phyloP scores from a whole-genome alignment of 2,329 filamentous ascomycete species.

The Claviceps quebecensis region DNA sequence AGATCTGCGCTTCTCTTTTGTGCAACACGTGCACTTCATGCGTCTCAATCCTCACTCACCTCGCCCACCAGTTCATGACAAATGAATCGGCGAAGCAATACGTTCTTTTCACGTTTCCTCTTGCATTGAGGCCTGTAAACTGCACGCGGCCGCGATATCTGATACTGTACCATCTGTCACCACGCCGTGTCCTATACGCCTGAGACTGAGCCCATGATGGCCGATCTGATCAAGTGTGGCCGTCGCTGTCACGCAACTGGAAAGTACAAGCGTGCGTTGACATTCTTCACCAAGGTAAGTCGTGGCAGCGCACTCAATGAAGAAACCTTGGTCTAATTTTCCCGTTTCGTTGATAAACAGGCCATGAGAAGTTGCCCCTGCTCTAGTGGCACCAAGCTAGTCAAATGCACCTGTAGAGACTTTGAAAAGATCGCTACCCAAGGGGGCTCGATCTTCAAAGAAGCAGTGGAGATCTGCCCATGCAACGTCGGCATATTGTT shows the following conservation, averaged over 20 bases:
- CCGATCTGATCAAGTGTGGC: conserved; percentile 16
- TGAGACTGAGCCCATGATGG: conserved; percentile 2
- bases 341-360: conserved; percentile 10
- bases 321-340: not conserved
- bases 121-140: too few species aligned
- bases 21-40: too few species aligned
- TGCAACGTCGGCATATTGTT: conserved; percentile 18
- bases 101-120: too few species aligned
- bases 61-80: too few species aligned
- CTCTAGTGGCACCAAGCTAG: conserved; percentile 18
- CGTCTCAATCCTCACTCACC: too few species aligned
- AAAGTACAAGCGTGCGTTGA: conserved; percentile 21
- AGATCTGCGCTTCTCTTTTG: too few species aligned
- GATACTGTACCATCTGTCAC: too few species aligned
- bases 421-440: conserved; percentile 20
- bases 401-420: conserved; percentile 6
- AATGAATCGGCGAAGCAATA: too few species aligned
- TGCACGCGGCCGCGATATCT: too few species aligned
- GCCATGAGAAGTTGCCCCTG: conserved; percentile 24
- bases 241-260: conserved; percentile 19
- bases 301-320: not conserved
- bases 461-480: conserved; percentile 25
- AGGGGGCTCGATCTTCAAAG: conserved; percentile 25
- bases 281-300: conserved; percentile 22
- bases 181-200: not conserved